Evolutionary conservation across 2,329 filamentous ascomycete genomes (phyloP).

Genomic region (Penicillium thymicola): DNA sequence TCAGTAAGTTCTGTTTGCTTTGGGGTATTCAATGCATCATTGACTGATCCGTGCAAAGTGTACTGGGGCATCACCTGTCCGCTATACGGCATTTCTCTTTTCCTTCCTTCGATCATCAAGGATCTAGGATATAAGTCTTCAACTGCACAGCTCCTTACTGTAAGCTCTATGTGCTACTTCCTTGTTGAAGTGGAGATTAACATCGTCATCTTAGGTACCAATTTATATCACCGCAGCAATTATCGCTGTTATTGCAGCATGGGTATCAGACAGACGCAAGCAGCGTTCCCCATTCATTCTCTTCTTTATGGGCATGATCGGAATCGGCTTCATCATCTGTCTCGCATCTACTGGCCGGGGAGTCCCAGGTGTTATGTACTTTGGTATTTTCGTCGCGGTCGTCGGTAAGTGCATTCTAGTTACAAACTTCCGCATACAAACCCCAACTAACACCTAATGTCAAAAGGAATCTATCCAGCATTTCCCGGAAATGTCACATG

Average conservation of each 20-base stretch:
- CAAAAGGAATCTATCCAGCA: slow-evolving; percentile 43
- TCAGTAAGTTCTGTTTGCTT: slow-evolving; percentile 28
- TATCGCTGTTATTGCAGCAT: slow-evolving; percentile 47
- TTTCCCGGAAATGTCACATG: slow-evolving; percentile 53
- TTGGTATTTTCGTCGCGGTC: slow-evolving; percentile 48
- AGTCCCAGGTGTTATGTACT: slow-evolving; percentile 46
- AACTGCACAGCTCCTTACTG: slow-evolving; percentile 41
- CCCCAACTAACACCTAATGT: not conserved
- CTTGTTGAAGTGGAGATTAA: not conserved
- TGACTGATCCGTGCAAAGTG: slow-evolving; percentile 23
- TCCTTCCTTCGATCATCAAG: slow-evolving; percentile 43
- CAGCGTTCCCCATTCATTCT: slow-evolving; percentile 57
- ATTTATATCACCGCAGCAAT: slow-evolving; percentile 42
- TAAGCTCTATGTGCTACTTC: slow-evolving; percentile 3
- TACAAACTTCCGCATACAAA: not conserved
- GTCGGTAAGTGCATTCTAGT: slow-evolving; percentile 33
- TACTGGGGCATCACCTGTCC: slow-evolving; percentile 45
- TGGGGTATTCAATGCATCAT: slow-evolving; percentile 1
- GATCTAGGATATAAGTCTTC: slow-evolving; percentile 41
- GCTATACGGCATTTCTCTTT: slow-evolving; percentile 42
- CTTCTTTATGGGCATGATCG: slow-evolving; percentile 51
- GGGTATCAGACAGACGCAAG: slow-evolving; percentile 55
- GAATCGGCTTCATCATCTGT: slow-evolving; percentile 57
- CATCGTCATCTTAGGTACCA: slow-evolving; percentile 23
- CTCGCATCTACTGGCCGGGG: slow-evolving; percentile 34